Base-by-base conservation (phyloP, 139 green algal species). In the Micractinium conductrix region DNA sequence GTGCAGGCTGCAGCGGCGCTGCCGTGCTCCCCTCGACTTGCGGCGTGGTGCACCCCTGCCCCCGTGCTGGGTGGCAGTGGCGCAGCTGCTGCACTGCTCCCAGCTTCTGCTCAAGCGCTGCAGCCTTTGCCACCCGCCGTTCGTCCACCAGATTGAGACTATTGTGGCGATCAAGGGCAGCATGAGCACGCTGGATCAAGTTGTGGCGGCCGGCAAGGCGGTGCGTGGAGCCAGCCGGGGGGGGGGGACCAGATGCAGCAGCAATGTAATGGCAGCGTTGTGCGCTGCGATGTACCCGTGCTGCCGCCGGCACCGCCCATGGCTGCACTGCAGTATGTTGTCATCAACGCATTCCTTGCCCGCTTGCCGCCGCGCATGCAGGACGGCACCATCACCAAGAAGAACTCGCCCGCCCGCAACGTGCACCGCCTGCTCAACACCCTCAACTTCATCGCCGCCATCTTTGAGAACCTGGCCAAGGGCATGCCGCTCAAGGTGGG, bases 351-450 rank as follows among this genome's bases (percentile, higher is more conserved):
- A n/a, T n/a, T n/a, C n/a, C n/a, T n/a, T n/a, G n/a, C n/a, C n/a
- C n/a, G n/a, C n/a, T n/a, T n/a, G n/a, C 33, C 76, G 60, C 55
- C 63, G 73, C 2, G 12, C 7, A 44, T 68, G 80, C 79, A 93
- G 89, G 85, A 87, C 37, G 74, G 69, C 30, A 92, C 82, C 24
- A 84, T 91, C 37, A 91, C 83, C 5, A 82, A 87, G 55, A 95
- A 95, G 38, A 94, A 94, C 90, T 94, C 90, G 74, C 63, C 85
- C 35, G 87, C 87, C 8, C 86, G 92, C 67, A 94, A 95, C 81
- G 81, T 95, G 69, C 90, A 93, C 80, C 79, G 92, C 26, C 84
- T 95, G 26, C 30, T 92, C n/a, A 89, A 87, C 37, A 89, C 88
- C 8, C 79, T 95, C 2, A 74, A 76, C 30, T 95, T 95, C 74